These are phyloP conservation scores for Penicillium janthinellum DNA, from an alignment of 2,329 filamentous ascomycete genomes.

Conservation along the genomic window DNA sequence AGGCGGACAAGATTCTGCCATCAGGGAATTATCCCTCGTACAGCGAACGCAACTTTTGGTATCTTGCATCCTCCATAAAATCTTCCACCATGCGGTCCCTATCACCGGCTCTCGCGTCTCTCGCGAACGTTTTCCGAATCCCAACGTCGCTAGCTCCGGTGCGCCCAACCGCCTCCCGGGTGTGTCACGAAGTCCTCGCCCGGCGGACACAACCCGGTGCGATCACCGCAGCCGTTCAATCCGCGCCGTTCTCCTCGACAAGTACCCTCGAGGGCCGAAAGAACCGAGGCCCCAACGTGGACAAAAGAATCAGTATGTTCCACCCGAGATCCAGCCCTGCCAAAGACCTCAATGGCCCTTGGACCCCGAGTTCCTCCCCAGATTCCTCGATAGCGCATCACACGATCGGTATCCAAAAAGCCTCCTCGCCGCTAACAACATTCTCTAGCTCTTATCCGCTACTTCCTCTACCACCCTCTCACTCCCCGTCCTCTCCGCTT, in stretches of 20 bases:
- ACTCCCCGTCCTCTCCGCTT: slow-evolving; percentile 81
- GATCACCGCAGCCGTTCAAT: slow-evolving; percentile 28
- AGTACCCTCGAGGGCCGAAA: slow-evolving; percentile 44
- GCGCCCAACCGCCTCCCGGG: slow-evolving; percentile 28
- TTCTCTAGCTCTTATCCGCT: slow-evolving; percentile 62
- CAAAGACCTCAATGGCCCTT: not conserved
- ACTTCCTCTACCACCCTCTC: slow-evolving; percentile 68
- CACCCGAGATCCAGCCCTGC: not conserved
- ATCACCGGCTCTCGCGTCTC: slow-evolving; percentile 46
- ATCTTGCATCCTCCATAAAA: slow-evolving; percentile 22
- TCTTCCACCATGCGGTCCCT: slow-evolving; percentile 36
- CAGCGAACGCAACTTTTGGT: slow-evolving; percentile 16
- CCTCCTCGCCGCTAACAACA: slow-evolving; percentile 12
- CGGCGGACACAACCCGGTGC: slow-evolving; percentile 24
- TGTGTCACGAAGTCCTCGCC: slow-evolving; percentile 26
- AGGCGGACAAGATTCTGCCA: slow-evolving; percentile 28
- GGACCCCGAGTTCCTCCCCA: not conserved
- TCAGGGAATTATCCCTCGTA: slow-evolving; percentile 28
- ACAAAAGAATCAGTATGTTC: slow-evolving; percentile 50
- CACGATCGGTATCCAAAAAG: not conserved
- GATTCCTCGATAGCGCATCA: slow-evolving; percentile 24
- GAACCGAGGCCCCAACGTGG: slow-evolving; percentile 30
- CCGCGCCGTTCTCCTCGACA: slow-evolving; percentile 44
- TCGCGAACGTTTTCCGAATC: slow-evolving; percentile 50
- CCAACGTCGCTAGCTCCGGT: slow-evolving; percentile 38